phyloP scores from a whole-genome alignment of 2,329 filamentous ascomycete genomes.

The Ascochyta lentis region DNA sequence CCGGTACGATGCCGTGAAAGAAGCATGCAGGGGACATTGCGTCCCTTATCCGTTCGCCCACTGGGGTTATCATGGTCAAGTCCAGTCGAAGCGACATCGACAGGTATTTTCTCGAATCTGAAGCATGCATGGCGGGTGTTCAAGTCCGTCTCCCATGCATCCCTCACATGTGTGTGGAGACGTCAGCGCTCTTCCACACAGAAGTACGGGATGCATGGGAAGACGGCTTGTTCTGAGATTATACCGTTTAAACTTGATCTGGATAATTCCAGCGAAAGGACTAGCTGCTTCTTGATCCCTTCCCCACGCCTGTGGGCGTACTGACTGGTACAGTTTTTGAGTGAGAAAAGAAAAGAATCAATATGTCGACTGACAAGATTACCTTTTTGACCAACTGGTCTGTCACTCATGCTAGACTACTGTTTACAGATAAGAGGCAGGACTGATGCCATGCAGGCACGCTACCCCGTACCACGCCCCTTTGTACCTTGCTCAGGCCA shows the following conservation, averaged over 20 bases:
- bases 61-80: constrained; percentile 10
- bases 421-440: not conserved
- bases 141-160: constrained; percentile 22
- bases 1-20: constrained; percentile 17
- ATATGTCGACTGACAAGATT: constrained; percentile 84
- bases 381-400: constrained; percentile 87
- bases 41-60: not conserved
- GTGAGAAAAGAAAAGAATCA: constrained; percentile 55
- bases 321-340: constrained; percentile 50
- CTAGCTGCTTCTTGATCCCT: constrained; percentile 71
- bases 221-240: constrained; percentile 70
- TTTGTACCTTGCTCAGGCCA: constrained; percentile 76
- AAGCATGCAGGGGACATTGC: constrained; percentile 1
- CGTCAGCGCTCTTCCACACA: constrained; percentile 67
- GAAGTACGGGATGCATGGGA: constrained; percentile 76
- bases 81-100: constrained; percentile 5
- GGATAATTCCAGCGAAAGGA: constrained; percentile 99
- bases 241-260: constrained; percentile 97
- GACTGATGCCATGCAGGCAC: constrained; percentile 63
- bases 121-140: constrained; percentile 53
- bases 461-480: constrained; percentile 82
- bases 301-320: constrained; percentile 36
- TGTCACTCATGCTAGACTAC: constrained; percentile 13
- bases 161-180: constrained; percentile 66
- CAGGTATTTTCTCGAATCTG: constrained; percentile 21